A percentile compares a stretch with the other conserved stretches of the same genome.
These are phyloP conservation scores for Saccharomycopsis sp. DNA, from an alignment of 805 yeast species.

Conservation along the genomic window DNA sequence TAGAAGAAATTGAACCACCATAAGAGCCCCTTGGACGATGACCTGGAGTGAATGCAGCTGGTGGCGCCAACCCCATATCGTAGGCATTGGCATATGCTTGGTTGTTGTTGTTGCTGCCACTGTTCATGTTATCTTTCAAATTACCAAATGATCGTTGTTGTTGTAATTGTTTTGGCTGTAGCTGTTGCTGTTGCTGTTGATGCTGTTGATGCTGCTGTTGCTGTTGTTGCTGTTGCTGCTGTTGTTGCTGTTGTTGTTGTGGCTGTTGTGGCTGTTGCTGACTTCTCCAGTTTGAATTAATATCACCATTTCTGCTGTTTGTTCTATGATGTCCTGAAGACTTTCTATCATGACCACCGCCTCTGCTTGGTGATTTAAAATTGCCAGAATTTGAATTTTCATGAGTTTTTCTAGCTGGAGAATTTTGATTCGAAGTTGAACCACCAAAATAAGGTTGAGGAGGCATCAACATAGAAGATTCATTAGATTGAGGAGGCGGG, in stretches of 20 bases:
- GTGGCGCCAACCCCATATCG: conserved; percentile 74
- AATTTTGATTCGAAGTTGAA: conserved; percentile 15
- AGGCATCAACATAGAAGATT: conserved; percentile 37
- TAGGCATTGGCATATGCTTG: conserved; percentile 60
- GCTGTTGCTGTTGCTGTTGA: conserved; percentile 31
- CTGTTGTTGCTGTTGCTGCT: conserved; percentile 35
- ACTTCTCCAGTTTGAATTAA: conserved; percentile 60
- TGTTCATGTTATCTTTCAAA: conserved; percentile 27
- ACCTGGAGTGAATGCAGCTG: conserved; percentile 59
- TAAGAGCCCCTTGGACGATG: conserved; percentile 72
- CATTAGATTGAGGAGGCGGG: conserved; percentile 40
- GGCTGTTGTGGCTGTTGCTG: conserved; percentile 37
- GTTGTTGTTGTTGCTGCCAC: conserved; percentile 23
- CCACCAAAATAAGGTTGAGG: conserved; percentile 47
- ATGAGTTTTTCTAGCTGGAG: conserved; percentile 13
- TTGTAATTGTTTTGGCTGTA: conserved; percentile 27
- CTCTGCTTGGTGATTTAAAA: conserved; percentile 12
- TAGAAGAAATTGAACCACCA: conserved; percentile 53
- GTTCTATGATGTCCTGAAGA: conserved; percentile 35
- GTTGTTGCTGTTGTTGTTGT: conserved; percentile 20
- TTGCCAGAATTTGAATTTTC: conserved; percentile 10
- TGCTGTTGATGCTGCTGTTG: conserved; percentile 35
- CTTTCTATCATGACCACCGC: conserved; percentile 29
- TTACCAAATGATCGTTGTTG: conserved; percentile 3
- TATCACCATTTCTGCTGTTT: conserved; percentile 36